Conservation (phyloP, 2,329 filamentous ascomycete genomes). For the Cladophialophora exuberans region DNA sequence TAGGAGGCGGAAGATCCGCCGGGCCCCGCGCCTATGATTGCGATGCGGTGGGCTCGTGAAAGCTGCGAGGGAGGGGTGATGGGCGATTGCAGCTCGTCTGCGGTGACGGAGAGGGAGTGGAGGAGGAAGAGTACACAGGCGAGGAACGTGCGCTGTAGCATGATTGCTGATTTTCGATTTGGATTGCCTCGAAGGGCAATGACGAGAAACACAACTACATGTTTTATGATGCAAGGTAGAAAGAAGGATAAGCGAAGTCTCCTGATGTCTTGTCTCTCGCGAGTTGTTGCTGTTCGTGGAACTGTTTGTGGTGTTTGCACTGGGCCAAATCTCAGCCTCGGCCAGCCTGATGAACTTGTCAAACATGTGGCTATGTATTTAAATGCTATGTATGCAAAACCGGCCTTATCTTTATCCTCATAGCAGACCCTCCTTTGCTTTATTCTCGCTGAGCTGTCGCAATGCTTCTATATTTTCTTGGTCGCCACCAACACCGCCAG, state of each 20-base stretch:
- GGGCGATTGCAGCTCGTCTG: slow-evolving; percentile 11
- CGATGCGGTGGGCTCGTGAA: slow-evolving; percentile 25
- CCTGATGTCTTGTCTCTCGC: not conserved
- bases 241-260: not conserved
- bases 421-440: slow-evolving; percentile 28
- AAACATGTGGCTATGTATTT: no score
- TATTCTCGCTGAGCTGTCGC: slow-evolving; percentile 26
- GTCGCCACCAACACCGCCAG: slow-evolving; percentile 10
- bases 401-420: slow-evolving; percentile 17
- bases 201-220: not conserved
- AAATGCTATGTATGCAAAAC: no score
- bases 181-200: slow-evolving; percentile 10
- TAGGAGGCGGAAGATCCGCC: slow-evolving; percentile 87
- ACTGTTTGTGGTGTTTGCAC: slow-evolving; percentile 14
- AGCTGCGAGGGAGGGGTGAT: not conserved
- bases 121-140: not conserved
- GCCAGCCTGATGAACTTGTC: no score
- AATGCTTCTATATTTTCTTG: slow-evolving; percentile 20
- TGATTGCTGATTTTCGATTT: not conserved
- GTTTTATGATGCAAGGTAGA: not conserved
- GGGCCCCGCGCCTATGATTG: slow-evolving; percentile 72
- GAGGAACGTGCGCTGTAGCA: slow-evolving; percentile 6
- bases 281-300: not conserved
- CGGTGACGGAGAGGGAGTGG: not conserved
- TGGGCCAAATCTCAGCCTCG: no score